Evolutionary conservation across 163 green algal species (phyloP).

Genomic region (Botryococcus braunii): DNA sequence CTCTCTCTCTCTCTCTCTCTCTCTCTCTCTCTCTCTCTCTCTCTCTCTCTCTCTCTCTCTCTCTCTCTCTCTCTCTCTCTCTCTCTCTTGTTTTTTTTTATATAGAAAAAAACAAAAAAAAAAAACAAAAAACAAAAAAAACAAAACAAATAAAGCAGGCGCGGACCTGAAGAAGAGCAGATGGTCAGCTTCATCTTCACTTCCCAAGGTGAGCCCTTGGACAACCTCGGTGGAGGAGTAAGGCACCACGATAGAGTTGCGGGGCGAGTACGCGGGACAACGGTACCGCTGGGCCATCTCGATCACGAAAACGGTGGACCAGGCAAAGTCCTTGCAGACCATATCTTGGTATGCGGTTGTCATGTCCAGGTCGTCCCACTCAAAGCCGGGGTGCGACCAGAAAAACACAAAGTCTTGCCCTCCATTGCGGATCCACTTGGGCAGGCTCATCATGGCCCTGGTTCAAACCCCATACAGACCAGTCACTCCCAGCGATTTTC

Average conservation of each 20-base stretch:
- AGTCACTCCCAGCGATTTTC: no score
- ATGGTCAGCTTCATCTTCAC: neutral
- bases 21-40: no score
- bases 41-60: no score
- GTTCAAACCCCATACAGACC: no score
- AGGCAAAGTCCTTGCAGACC: constrained; percentile 12
- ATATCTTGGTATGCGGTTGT: neutral
- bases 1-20: no score
- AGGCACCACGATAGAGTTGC: constrained; percentile 1
- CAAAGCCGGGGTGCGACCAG: constrained; percentile 12
- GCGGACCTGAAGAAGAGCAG: constrained; percentile 9
- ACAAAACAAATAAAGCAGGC: no score
- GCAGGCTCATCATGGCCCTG: constrained; percentile 13
- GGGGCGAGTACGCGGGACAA: constrained; percentile 1
- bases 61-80: no score
- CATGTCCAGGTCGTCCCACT: neutral
- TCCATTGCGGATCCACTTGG: constrained; percentile 3
- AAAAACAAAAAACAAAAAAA: no score
- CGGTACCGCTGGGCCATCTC: constrained; percentile 8
- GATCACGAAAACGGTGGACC: constrained; percentile 6
- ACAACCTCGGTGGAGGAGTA: constrained; percentile 7
- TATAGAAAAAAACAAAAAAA: no score
- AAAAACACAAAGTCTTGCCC: constrained; percentile 16
- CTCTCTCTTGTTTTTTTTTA: no score
- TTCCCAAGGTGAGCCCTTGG: neutral